Percentiles rank a stretch among this genome's conserved stretches.
Conservation (phyloP, 139 green algal genomes). For the Chlamydomonas sphaeroides region DNA sequence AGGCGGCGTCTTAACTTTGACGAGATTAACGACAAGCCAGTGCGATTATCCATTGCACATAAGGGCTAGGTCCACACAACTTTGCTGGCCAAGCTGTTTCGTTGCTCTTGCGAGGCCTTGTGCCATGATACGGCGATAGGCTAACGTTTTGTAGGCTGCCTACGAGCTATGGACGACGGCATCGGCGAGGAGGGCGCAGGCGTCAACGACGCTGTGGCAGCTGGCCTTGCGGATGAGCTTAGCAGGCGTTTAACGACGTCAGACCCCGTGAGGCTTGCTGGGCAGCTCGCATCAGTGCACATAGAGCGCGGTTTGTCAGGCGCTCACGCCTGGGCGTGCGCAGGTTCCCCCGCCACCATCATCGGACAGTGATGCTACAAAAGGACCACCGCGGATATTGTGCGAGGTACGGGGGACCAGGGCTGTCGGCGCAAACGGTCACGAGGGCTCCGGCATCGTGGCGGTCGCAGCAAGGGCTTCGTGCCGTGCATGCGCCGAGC, state of each 20-base stretch:
- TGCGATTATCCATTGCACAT: too few relatives aligned
- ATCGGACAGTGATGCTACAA: not conserved
- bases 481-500: too few relatives aligned
- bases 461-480: not conserved
- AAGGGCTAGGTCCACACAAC: too few relatives aligned
- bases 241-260: conserved; percentile 40
- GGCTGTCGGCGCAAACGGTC: not conserved
- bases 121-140: too few relatives aligned
- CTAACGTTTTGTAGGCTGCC: too few relatives aligned
- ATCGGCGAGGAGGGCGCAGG: not conserved
- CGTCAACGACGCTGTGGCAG: not conserved
- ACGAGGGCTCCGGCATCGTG: not conserved
- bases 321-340: too few relatives aligned
- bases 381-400: conserved; percentile 8
- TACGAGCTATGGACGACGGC: conserved; percentile 21
- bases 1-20: too few relatives aligned
- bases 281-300: too few relatives aligned
- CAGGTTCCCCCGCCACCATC: conserved; percentile 18
- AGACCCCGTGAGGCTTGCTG: conserved; percentile 33
- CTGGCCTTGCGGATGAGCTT: conserved; percentile 41
- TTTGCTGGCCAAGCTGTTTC: too few relatives aligned
- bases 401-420: conserved; percentile 18
- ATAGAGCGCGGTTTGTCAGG: too few relatives aligned
- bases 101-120: too few relatives aligned
- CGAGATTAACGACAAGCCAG: too few relatives aligned